Evolutionary conservation across 495 filamentous ascomycete species (phyloP).

Genomic region (Tuber borchii): DNA sequence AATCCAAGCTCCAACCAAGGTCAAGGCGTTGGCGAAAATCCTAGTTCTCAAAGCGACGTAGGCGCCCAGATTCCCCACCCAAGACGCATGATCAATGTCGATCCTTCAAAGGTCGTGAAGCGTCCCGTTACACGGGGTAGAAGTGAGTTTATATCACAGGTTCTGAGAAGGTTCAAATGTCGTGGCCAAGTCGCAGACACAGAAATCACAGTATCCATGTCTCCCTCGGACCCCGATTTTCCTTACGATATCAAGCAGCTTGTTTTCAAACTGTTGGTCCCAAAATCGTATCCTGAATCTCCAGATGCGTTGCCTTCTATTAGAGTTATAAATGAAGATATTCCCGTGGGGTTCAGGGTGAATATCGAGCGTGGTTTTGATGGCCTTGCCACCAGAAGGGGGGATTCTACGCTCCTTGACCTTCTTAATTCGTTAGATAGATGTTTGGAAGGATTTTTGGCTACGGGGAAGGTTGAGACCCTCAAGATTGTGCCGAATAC

Average conservation of each 20-base stretch:
- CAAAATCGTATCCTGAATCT: constrained; percentile 53
- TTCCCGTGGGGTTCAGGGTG: constrained; percentile 69
- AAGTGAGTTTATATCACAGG: constrained; percentile 6
- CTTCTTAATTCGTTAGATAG: constrained; percentile 68
- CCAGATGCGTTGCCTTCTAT: constrained; percentile 51
- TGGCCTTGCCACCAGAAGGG: constrained; percentile 54
- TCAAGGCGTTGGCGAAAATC: neutral
- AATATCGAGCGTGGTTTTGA: constrained; percentile 79
- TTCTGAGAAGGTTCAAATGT: neutral
- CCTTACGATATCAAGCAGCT: constrained; percentile 68
- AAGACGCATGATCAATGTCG: neutral
- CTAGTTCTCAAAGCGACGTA: neutral
- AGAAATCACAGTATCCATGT: constrained; percentile 57
- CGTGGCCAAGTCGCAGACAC: constrained; percentile 34
- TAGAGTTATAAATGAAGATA: constrained; percentile 65
- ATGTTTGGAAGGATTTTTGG: constrained; percentile 65
- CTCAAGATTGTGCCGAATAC: constrained; percentile 70
- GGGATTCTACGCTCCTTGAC: constrained; percentile 56
- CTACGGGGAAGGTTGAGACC: constrained; percentile 65
- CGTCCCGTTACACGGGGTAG: constrained; percentile 2
- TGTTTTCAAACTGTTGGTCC: constrained; percentile 67
- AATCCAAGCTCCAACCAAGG: neutral
- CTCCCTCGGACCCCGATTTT: constrained; percentile 82
- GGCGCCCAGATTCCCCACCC: neutral
- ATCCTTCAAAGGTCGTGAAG: constrained; percentile 7